Evolutionary conservation across 257 asterid genomes (phyloP).

Genomic region (Solanum verrucosum): DNA sequence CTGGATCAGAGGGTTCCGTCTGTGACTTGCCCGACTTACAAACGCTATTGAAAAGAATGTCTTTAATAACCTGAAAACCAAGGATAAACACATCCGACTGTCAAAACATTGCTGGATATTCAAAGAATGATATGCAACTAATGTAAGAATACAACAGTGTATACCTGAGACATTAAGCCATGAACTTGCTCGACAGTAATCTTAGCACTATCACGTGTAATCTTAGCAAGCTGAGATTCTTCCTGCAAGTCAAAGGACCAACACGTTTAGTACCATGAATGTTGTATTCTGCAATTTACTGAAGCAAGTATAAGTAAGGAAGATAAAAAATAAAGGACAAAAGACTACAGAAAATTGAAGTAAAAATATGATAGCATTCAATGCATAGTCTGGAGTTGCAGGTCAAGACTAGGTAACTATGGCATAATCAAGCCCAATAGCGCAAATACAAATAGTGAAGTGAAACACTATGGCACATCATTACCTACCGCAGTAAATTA

Average conservation of each 20-base stretch:
- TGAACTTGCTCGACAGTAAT: constrained; percentile 98
- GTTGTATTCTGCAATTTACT: neutral
- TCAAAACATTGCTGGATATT: neutral
- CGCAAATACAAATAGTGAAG: neutral
- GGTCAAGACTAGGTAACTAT: neutral
- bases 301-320: neutral
- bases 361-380: neutral
- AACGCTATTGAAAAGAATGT: constrained; percentile 83
- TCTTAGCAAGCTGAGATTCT: constrained; percentile 89
- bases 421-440: neutral
- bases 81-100: neutral
- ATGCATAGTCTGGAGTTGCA: neutral
- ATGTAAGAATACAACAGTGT: neutral
- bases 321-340: neutral
- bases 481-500: neutral
- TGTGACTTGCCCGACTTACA: constrained; percentile 42
- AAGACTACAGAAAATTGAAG: neutral
- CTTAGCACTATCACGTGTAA: constrained; percentile 88
- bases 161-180: constrained; percentile 96
- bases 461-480: neutral
- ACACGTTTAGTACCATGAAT: neutral
- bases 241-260: constrained; percentile 44
- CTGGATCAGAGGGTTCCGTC: constrained; percentile 59
- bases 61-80: constrained; percentile 75
- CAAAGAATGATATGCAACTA: neutral